Base-by-base conservation (phyloP, 2,329 filamentous ascomycete genomes). In the Aspergillus spinulosporus region DNA sequence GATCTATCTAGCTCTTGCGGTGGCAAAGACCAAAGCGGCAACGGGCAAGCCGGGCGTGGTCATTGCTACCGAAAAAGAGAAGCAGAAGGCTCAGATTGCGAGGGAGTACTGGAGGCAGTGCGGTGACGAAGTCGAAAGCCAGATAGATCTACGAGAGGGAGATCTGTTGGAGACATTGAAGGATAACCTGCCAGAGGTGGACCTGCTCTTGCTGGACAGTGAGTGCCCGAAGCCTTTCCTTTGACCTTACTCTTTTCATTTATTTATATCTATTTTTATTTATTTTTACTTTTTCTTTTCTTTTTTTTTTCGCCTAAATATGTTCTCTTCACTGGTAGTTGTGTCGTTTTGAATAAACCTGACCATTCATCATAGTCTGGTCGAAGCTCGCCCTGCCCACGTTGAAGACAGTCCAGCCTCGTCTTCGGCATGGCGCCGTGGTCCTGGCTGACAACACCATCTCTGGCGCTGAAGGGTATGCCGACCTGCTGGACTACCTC, bases 161-260 rank as follows among this genome's bases (percentile, higher is more conserved):
- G 80, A 87, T 64, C 59, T 87, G 49, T 72, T 76, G 0, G 79
- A 86, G 66, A 86, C 83, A 0, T 68, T 84, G 9, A 79, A 79
- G 61, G 63, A 72, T 2, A 73, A 74, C 21, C 55, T 87, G 0
- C 71, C 74, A 1, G 64, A 76, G 31, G 72, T 87, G n/a, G 82
- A 87, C 59, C 72, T 87, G 14, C 62, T 87, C n/a, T 69, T 86
- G n/a, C 74, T 87, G 15, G 84, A 87, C 62, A 87, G 84, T 87
- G 67, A 74, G 83, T 78, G n/a, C 21, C 21, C 21, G 21, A 21
- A 21, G 21, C 21, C 21, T 21, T 21, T 21, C 21, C 21, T 21
- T 21, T 21, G 21, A 21, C 21, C 21, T 21, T 21, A 21, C 21
- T 21, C 21, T 21, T 21, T 21, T 21, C 21, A 21, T 21, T 21